phyloP scores from a whole-genome alignment of 1,284 basidiomycete species.

The Cutaneotrichosporon cyanovorans region DNA sequence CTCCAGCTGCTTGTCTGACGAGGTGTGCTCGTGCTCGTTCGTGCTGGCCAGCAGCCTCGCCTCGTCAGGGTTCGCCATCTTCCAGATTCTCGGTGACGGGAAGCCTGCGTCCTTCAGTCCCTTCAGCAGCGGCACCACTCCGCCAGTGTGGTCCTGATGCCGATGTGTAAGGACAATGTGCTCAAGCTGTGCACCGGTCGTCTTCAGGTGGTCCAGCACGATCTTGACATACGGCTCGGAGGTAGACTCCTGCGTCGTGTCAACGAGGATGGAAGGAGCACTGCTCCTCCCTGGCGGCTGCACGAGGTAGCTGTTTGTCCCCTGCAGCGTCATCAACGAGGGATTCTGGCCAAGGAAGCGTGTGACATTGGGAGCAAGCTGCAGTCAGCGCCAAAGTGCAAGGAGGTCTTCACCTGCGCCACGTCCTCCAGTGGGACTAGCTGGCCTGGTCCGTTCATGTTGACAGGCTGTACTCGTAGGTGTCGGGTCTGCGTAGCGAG shows the following conservation, averaged over 20 bases:
- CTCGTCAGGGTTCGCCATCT: slow-evolving; percentile 43
- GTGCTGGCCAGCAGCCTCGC: slow-evolving; percentile 19
- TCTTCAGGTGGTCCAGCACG: slow-evolving; percentile 26
- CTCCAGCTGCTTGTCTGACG: not conserved
- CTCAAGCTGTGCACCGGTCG: slow-evolving; percentile 48
- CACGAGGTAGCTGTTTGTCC: slow-evolving; percentile 90
- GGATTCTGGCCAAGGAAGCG: slow-evolving; percentile 65
- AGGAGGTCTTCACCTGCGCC: slow-evolving; percentile 22
- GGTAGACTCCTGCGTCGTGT: slow-evolving; percentile 70
- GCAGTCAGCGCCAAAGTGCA: not conserved
- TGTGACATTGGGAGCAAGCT: slow-evolving; percentile 44
- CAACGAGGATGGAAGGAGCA: slow-evolving; percentile 70
- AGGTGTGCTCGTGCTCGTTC: slow-evolving; percentile 17
- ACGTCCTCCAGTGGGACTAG: slow-evolving; percentile 29
- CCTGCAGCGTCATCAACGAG: slow-evolving; percentile 83
- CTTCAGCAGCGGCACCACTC: slow-evolving; percentile 62
- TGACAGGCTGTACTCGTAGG: slow-evolving; percentile 2
- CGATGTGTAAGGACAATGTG: slow-evolving; percentile 87
- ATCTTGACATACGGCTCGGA: slow-evolving; percentile 45
- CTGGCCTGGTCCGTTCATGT: slow-evolving; percentile 16
- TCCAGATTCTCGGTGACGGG: slow-evolving; percentile 47
- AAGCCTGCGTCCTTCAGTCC: slow-evolving; percentile 52
- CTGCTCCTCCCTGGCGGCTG: slow-evolving; percentile 48
- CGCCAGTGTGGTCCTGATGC: slow-evolving; percentile 79
- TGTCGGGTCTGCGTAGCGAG: not conserved